Evolutionary conservation across 2,329 filamentous ascomycete genomes (phyloP).

Genomic region (Pleoardoris graminearum): DNA sequence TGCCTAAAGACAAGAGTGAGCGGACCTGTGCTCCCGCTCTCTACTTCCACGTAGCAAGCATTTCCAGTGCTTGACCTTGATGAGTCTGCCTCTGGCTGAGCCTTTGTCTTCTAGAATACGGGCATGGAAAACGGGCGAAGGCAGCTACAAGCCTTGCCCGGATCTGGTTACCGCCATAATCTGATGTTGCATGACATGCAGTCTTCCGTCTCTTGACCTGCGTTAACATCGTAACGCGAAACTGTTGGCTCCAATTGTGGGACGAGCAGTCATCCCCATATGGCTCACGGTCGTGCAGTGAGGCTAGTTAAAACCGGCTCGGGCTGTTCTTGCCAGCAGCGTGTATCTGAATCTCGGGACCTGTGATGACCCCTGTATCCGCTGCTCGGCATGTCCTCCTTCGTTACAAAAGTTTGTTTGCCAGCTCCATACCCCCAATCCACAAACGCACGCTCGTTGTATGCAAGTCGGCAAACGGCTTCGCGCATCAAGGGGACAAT

Average conservation of each 20-base stretch:
- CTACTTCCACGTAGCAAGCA: neutral
- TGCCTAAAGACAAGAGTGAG: neutral
- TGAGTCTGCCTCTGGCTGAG: neutral
- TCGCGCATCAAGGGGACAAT: constrained; percentile 38
- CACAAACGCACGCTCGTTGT: constrained; percentile 33
- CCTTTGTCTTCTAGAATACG: constrained; percentile 21
- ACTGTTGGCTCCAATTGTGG: constrained; percentile 30
- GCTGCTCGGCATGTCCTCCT: constrained; percentile 10
- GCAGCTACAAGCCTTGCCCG: constrained; percentile 16
- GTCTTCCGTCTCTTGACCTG: constrained; percentile 23
- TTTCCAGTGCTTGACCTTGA: neutral
- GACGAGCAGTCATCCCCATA: constrained; percentile 29
- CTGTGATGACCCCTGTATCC: constrained; percentile 14
- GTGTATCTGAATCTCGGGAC: constrained; percentile 12
- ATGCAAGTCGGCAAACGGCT: constrained; percentile 39
- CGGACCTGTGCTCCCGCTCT: neutral
- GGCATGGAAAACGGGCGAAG: constrained; percentile 24
- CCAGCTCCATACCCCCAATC: constrained; percentile 16
- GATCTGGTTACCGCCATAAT: constrained; percentile 11
- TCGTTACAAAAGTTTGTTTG: constrained; percentile 34
- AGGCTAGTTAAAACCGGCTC: constrained; percentile 20
- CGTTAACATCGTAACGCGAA: constrained; percentile 17
- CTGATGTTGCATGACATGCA: constrained; percentile 31
- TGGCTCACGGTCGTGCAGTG: constrained; percentile 20
- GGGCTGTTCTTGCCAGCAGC: constrained; percentile 18